A percentile compares a stretch with the other conserved stretches of the same genome.
Evolutionary conservation across 805 yeast species (phyloP).

Genomic region (Candida insectalens): DNA sequence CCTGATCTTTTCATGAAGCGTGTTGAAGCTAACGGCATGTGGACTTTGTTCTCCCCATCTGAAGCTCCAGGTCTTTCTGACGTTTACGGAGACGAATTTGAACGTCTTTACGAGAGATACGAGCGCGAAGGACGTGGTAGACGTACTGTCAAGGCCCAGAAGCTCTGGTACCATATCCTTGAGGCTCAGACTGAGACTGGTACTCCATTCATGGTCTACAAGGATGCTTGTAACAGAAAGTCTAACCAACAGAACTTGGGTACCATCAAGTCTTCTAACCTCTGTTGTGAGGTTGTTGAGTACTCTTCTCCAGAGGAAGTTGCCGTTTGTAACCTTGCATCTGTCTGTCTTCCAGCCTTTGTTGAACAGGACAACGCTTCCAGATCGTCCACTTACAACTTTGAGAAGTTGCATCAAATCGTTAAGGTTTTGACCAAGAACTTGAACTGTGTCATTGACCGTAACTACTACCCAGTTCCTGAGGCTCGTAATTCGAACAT

Average conservation of each 20-base stretch:
- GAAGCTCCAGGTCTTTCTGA: constrained; percentile 50
- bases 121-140: constrained; percentile 43
- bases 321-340: constrained; percentile 55
- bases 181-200: constrained; percentile 61
- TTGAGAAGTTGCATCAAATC: constrained; percentile 44
- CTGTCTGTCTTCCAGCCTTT: constrained; percentile 48
- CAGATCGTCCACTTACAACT: constrained; percentile 38
- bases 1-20: constrained; percentile 55
- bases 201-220: constrained; percentile 55
- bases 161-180: constrained; percentile 49
- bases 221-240: constrained; percentile 51
- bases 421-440: constrained; percentile 45
- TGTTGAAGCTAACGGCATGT: constrained; percentile 43
- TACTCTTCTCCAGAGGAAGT: constrained; percentile 49
- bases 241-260: constrained; percentile 55
- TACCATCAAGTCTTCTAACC: constrained; percentile 48
- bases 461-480: constrained; percentile 46
- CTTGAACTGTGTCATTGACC: constrained; percentile 47
- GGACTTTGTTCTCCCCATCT: constrained; percentile 53
- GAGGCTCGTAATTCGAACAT: constrained; percentile 44
- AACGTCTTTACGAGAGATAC: constrained; percentile 38
- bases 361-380: constrained; percentile 33
- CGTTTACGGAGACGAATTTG: constrained; percentile 47
- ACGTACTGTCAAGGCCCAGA: constrained; percentile 44
- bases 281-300: constrained; percentile 57